phyloP scores from a whole-genome alignment of 2,329 filamentous ascomycete genomes.

The Madurella fahalii region DNA sequence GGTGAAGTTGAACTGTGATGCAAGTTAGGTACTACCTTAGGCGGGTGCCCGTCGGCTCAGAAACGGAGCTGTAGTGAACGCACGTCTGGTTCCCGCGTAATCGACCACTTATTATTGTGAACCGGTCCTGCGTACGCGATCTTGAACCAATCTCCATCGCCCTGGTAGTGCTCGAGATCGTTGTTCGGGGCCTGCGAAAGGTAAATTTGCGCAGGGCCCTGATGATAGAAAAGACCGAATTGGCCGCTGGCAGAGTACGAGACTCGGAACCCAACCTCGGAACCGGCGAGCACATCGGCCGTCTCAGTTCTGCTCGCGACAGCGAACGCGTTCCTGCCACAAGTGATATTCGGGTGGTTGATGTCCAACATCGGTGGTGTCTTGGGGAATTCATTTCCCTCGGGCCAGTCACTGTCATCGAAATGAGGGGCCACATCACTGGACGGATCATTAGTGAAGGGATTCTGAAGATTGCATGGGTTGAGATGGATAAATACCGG shows the following conservation, averaged over 20 bases:
- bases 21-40: neutral
- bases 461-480: too few relatives aligned
- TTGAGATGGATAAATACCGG: neutral
- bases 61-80: too few relatives aligned
- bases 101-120: too few relatives aligned
- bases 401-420: neutral
- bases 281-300: constrained; percentile 12
- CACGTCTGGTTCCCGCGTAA: too few relatives aligned
- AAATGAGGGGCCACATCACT: too few relatives aligned
- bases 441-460: neutral
- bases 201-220: constrained; percentile 9
- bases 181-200: constrained; percentile 9
- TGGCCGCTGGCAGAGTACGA: neutral
- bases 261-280: constrained; percentile 13
- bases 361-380: neutral
- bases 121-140: constrained; percentile 11
- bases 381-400: neutral
- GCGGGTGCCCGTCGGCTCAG: too few relatives aligned
- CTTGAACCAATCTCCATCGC: constrained; percentile 17
- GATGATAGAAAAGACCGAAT: constrained; percentile 1
- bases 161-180: constrained; percentile 5
- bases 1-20: constrained; percentile 14
- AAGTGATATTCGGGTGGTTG: constrained; percentile 8
- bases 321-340: constrained; percentile 9
- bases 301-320: constrained; percentile 5